Conservation (phyloP, 176 grass and related monocot genomes). For the Chrysopogon serrulatus region DNA sequence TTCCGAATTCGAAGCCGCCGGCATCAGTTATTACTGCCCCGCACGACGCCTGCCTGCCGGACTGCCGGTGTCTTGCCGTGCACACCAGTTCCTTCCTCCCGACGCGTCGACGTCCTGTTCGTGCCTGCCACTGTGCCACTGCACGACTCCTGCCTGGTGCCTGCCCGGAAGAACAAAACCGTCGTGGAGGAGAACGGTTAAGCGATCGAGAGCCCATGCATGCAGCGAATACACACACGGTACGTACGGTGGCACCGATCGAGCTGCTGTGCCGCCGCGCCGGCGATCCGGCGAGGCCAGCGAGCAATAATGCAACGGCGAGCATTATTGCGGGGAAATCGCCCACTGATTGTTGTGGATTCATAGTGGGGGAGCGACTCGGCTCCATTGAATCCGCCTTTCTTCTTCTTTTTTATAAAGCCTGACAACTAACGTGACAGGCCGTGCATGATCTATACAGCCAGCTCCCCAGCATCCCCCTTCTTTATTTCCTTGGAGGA, state of each 20-base stretch:
- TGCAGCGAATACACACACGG: not conserved
- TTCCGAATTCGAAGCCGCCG: not conserved
- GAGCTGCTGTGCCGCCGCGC: not conserved
- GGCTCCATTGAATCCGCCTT: not conserved
- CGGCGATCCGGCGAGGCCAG: not conserved
- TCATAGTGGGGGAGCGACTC: conserved; percentile 30
- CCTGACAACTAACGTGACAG: conserved; percentile 39
- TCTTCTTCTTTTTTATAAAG: conserved; percentile 29
- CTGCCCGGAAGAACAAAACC: not conserved
- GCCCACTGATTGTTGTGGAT: conserved; percentile 18
- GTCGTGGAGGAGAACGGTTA: not conserved
- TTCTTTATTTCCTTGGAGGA: not conserved
- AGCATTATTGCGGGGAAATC: conserved; percentile 32
- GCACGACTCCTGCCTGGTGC: not conserved
- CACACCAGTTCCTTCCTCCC: not conserved
- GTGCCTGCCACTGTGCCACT: not conserved
- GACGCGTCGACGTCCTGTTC: conserved; percentile 1
- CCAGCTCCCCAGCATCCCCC: not conserved
- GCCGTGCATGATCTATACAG: conserved; percentile 8
- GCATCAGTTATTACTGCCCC: conserved; percentile 5
- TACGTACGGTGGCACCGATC: not conserved
- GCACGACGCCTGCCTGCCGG: conserved; percentile 29
- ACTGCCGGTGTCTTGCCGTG: not conserved
- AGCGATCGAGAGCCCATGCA: not conserved
- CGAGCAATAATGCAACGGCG: conserved; percentile 28